These are phyloP conservation scores for Coemansia sp. DNA, from an alignment of 192 early-diverging fungal genomes.

Conservation along the genomic window DNA sequence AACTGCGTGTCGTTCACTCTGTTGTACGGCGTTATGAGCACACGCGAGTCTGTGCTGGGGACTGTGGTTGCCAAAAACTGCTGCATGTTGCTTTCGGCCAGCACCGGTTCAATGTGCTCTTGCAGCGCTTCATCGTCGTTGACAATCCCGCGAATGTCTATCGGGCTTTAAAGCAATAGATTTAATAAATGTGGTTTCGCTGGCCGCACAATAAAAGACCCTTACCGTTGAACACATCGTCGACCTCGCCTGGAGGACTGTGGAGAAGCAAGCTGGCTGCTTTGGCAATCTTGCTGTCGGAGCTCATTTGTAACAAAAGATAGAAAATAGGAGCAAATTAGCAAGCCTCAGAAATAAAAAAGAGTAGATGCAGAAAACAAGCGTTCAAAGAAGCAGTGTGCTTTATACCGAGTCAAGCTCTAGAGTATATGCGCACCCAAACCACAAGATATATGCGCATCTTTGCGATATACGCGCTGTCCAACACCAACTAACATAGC, in stretches of 20 bases:
- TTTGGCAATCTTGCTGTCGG: constrained; percentile 71
- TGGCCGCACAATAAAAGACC: not conserved
- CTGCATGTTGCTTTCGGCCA: constrained; percentile 83
- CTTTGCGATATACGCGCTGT: too few species aligned
- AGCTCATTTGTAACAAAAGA: constrained; percentile 16
- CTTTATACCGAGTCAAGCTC: too few species aligned
- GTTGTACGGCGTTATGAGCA: constrained; percentile 75
- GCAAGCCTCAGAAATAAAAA: constrained; percentile 3
- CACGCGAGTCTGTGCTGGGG: constrained; percentile 54
- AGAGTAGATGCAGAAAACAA: too few species aligned
- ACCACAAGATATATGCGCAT: too few species aligned
- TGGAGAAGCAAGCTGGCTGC: constrained; percentile 74
- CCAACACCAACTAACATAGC: too few species aligned
- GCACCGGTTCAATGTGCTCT: constrained; percentile 61
- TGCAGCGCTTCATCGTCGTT: constrained; percentile 75
- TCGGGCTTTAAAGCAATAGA: not conserved
- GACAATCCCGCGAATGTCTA: constrained; percentile 87
- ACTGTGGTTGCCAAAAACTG: constrained; percentile 72
- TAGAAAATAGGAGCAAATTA: not conserved
- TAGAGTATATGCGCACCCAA: too few species aligned
- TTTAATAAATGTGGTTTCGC: too few species aligned
- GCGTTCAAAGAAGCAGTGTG: too few species aligned
- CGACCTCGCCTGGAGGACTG: constrained; percentile 95
- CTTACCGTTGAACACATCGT: constrained; percentile 94
- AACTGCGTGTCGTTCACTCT: constrained; percentile 65